These are phyloP conservation scores for Grammothele lineata DNA, from an alignment of 768 basidiomycete species.

Conservation along the genomic window DNA sequence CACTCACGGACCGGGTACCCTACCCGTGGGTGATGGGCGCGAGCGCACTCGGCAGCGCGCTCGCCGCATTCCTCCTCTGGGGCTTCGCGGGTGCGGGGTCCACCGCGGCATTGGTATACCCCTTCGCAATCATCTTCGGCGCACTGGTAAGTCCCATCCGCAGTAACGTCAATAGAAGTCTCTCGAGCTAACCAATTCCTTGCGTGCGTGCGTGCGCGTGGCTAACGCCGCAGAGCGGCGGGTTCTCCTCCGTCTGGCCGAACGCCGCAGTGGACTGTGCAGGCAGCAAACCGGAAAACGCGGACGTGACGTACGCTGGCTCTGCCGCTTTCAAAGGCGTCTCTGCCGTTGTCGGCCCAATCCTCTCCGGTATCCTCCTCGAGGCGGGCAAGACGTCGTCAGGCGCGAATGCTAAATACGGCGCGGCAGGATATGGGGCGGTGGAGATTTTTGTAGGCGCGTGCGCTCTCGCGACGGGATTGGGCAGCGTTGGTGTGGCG, in stretches of 20 bases:
- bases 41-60: slow-evolving; percentile 15
- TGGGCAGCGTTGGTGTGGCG: slow-evolving; percentile 16
- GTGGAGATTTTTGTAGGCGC: slow-evolving; percentile 22
- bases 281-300: slow-evolving; percentile 15
- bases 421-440: slow-evolving; percentile 15
- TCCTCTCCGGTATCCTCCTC: slow-evolving; percentile 20
- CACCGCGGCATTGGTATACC: slow-evolving; percentile 18
- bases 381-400: slow-evolving; percentile 14
- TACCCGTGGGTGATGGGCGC: slow-evolving; percentile 21
- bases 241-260: slow-evolving; percentile 18
- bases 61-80: slow-evolving; percentile 21
- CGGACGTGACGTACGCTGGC: slow-evolving; percentile 14
- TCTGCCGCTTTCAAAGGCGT: slow-evolving; percentile 17
- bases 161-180: neutral
- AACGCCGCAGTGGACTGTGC: slow-evolving; percentile 17
- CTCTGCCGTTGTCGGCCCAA: slow-evolving; percentile 21
- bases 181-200: neutral
- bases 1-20: slow-evolving; percentile 20
- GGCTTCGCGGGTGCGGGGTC: slow-evolving; percentile 21
- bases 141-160: slow-evolving; percentile 13
- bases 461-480: slow-evolving; percentile 15
- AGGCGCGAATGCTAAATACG: slow-evolving; percentile 9
- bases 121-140: slow-evolving; percentile 22
- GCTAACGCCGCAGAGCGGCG: too few relatives aligned
- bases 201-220: neutral